phyloP scores from a whole-genome alignment of 1,284 basidiomycete species.

The Lignosus rhinocerotis region DNA sequence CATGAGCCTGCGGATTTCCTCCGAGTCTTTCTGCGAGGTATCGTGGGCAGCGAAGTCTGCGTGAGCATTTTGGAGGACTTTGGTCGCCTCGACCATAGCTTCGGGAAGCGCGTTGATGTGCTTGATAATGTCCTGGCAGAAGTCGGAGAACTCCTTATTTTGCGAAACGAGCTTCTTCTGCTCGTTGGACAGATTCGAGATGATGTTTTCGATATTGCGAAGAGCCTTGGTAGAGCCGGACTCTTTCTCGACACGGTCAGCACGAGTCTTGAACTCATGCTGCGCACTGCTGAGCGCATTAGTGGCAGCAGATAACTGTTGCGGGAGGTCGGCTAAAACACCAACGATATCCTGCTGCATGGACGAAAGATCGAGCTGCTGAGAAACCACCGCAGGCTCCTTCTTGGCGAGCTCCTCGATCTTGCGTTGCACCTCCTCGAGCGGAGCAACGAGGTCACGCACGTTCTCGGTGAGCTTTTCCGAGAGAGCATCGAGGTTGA shows the following conservation, averaged over 20 bases:
- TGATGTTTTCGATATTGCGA: conserved; percentile 43
- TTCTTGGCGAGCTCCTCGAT: conserved; percentile 41
- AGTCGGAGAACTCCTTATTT: conserved; percentile 47
- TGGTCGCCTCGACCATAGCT: conserved; percentile 52
- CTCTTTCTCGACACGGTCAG: conserved; percentile 27
- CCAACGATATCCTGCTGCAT: conserved; percentile 33
- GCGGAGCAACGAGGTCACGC: conserved; percentile 47
- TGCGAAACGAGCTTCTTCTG: conserved; percentile 48
- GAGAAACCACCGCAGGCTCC: conserved; percentile 21
- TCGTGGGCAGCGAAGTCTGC: conserved; percentile 62
- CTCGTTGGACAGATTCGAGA: conserved; percentile 44
- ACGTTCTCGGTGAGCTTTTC: conserved; percentile 57
- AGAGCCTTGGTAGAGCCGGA: conserved; percentile 30
- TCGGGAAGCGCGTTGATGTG: conserved; percentile 61
- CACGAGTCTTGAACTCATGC: conserved; percentile 33
- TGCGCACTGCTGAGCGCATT: conserved; percentile 41
- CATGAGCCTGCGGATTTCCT: conserved; percentile 62
- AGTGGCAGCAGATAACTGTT: conserved; percentile 41
- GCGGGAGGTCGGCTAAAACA: conserved; percentile 45
- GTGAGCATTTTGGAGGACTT: conserved; percentile 58
- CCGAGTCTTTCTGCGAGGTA: conserved; percentile 58
- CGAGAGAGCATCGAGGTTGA: conserved; percentile 62
- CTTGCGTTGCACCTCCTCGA: conserved; percentile 46
- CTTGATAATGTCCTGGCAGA: conserved; percentile 53
- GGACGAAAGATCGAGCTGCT: conserved; percentile 21